Evolutionary conservation across 306 rosid genomes (phyloP), one percentile per base, ranked within the genome.

Genomic region (Oemleria cerasiformis): DNA sequence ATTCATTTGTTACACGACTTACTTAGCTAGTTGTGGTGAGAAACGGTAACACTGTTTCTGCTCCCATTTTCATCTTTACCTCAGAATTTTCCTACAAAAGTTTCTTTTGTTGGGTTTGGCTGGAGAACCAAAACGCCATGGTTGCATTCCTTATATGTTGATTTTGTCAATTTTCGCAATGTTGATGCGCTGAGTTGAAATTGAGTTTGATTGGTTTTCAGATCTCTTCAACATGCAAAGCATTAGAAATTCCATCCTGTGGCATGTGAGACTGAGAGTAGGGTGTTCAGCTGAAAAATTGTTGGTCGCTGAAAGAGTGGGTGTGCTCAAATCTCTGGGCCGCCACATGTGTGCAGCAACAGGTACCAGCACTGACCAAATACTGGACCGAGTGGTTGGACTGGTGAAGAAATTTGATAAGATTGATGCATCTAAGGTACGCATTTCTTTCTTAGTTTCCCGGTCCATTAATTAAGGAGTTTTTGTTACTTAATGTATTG

Each of bases 391-490:
- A 59, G 96, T 92, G 9, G 70, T 92, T 68, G 87, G 79, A 68
- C 72, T 87, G 68, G 85, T 86, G 63, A 87, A 87, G 86, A 88
- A 86, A 47, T 85, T 84, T 53, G 86, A 86, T 73, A 87, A 75
- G 71, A 78, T 77, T 5, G 83, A 86, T 54, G 79, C 88, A 63
- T 81, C 90, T 63, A 86, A 84, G 97, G 96, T 86, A 83, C 30
- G 57, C 30, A 6, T 44, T 14, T 70, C 53, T 42, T 81, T 55
- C 19, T 1, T 38, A 8, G 36, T 30, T 30, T 30, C 36, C 3
- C 36, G 36, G 36, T 30, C 36, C 3, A 30, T 30, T 30, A 30
- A 30, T 30, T 3, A 30, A 30, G 36, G 36, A 30, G 36, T 30
- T 30, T 30, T 30, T 30, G 36, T 30, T 30, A 30, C 2, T 30